Evolutionary conservation across 2,329 filamentous ascomycete genomes (phyloP).

Genomic region (Phoma herbarum): DNA sequence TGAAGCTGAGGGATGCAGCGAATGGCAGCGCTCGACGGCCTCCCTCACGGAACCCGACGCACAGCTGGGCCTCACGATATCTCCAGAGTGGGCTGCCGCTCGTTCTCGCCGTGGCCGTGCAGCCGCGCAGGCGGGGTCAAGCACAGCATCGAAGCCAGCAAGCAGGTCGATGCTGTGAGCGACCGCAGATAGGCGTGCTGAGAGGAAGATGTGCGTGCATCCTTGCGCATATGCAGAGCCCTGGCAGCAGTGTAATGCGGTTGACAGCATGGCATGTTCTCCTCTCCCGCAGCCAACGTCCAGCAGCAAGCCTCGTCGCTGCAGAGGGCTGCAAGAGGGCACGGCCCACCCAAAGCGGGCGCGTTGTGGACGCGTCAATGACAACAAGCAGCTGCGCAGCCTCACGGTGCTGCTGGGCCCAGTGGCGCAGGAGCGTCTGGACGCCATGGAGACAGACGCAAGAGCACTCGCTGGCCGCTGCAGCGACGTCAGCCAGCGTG

Average conservation of each 20-base stretch:
- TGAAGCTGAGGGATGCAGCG: constrained; percentile 28
- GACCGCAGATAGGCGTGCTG: not conserved
- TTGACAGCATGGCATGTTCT: not conserved
- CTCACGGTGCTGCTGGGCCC: constrained; percentile 5
- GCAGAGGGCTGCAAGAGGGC: not conserved
- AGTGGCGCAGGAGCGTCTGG: constrained; percentile 7
- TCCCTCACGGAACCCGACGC: constrained; percentile 23
- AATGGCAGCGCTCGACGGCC: constrained; percentile 28
- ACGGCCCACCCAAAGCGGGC: not conserved
- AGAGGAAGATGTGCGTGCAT: constrained; percentile 1
- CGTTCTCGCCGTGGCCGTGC: constrained; percentile 29
- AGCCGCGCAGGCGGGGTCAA: constrained; percentile 27
- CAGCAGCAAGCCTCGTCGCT: constrained; percentile 12
- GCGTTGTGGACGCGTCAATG: constrained; percentile 17
- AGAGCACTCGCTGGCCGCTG: constrained; percentile 10
- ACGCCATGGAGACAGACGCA: constrained; percentile 4
- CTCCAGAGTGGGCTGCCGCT: constrained; percentile 21
- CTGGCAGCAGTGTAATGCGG: constrained; percentile 18
- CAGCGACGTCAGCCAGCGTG: constrained; percentile 3
- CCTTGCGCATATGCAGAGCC: constrained; percentile 9
- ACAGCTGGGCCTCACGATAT: constrained; percentile 24
- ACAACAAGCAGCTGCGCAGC: constrained; percentile 15
- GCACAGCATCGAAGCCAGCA: constrained; percentile 10
- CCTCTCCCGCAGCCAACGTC: not conserved
- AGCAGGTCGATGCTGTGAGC: constrained; percentile 3